These are phyloP conservation scores for Cryptococcus depauperatus DNA, from an alignment of 1,284 basidiomycete species.

Conservation along the genomic window DNA sequence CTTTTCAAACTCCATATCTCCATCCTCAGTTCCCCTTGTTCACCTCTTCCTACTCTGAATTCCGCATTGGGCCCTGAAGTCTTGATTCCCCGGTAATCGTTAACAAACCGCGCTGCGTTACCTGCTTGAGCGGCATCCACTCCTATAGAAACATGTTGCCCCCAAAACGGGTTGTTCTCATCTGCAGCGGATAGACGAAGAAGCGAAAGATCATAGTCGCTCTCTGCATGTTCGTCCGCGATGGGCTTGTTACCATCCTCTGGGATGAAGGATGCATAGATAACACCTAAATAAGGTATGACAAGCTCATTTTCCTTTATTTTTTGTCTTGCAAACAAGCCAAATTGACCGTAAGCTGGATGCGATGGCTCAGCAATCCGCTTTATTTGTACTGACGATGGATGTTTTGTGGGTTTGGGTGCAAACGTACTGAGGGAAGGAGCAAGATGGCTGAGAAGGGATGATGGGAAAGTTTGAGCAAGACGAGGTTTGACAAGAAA, in stretches of 20 bases:
- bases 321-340: constrained; percentile 68
- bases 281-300: constrained; percentile 72
- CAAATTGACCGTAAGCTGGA: constrained; percentile 72
- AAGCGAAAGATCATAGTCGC: constrained; percentile 77
- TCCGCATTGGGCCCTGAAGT: constrained; percentile 59
- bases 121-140: constrained; percentile 65
- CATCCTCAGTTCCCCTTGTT: constrained; percentile 64
- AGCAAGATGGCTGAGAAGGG: constrained; percentile 24
- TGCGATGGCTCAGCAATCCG: constrained; percentile 47
- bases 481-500: constrained; percentile 38
- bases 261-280: constrained; percentile 42
- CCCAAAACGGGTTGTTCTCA: constrained; percentile 23
- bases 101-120: constrained; percentile 78
- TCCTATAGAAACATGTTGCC: constrained; percentile 42
- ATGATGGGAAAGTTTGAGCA: constrained; percentile 31
- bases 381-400: constrained; percentile 37
- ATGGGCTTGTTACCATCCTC: constrained; percentile 62
- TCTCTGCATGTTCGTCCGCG: constrained; percentile 24
- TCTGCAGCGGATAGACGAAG: constrained; percentile 47
- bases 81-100: constrained; percentile 70
- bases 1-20: constrained; percentile 58
- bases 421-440: constrained; percentile 10
- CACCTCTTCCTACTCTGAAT: constrained; percentile 56
- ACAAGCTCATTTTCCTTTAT: constrained; percentile 61
- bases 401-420: constrained; percentile 21